Evolutionary conservation across 78 protist genomes (phyloP), one percentile per base, ranked within the genome.

Genomic region (Capsaspora owczarzaki): DNA sequence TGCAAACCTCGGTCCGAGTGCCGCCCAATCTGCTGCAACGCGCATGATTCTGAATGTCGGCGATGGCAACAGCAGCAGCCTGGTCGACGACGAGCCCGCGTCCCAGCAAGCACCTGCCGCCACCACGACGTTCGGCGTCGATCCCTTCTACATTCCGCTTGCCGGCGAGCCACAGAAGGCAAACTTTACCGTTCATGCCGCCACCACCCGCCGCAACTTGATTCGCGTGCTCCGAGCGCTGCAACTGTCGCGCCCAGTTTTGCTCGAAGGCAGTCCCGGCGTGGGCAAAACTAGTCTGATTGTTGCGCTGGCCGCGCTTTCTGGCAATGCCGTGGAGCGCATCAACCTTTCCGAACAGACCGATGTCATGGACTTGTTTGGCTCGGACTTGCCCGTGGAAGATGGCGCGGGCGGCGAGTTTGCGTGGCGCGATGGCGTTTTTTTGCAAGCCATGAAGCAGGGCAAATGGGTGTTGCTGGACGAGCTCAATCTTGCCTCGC

Each of bases 401-500:
- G 94, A 91, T 35, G 95, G 93, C n/a, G 71, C 76, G 69, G 90
- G 85, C n/a, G 96, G 93, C 29, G 90, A 84, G 82, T 95, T 97
- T 53, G 89, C 86, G 29, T 96, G 99, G 99, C 77, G 97, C 68
- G 98, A 95, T 61, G 99, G 99, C 33, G 76, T 85, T 33, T 86
- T 96, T 51, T 72, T 95, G 20, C 79, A 76, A 31, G 97, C 98
- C 8, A 51, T 96, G 60, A 74, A 84, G 70, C 56, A 40, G 0
- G 99, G 99, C 61, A 44, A 87, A n/a, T 98, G 99, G 99, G 91
- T 98, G 33, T 63, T 99, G 31, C 87, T 99, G 12, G 99, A 99
- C 87, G 99, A 99, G 91, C 78, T 99, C 31, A 99, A 99, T 84
- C 92, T 99, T 6, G 99, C 99, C 4, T 86, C 98, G 27, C 99